Percentiles rank a stretch among this genome's conserved stretches.
These are phyloP conservation scores for Ascodesmis nigricans DNA, from an alignment of 495 filamentous ascomycete genomes.

Conservation along the genomic window DNA sequence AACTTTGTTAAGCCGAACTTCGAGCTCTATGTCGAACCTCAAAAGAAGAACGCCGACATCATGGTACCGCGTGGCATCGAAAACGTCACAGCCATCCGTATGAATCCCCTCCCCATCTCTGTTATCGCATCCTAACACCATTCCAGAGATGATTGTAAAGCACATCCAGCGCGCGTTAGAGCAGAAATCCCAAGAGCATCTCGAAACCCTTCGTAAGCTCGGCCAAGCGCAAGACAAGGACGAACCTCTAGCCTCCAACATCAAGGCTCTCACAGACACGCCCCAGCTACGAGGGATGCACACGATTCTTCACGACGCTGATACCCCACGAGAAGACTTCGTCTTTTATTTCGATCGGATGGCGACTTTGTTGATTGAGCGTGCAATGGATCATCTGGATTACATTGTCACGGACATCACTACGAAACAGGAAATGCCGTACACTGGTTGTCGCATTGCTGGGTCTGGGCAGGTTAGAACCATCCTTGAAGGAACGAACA, in stretches of 20 bases:
- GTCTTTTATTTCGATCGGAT: constrained; percentile 92
- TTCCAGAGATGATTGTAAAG: constrained; percentile 58
- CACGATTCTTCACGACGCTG: constrained; percentile 66
- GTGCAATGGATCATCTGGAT: constrained; percentile 30
- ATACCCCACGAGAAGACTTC: constrained; percentile 68
- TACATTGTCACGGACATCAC: constrained; percentile 38
- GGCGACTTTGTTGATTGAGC: constrained; percentile 61
- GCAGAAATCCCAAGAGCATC: constrained; percentile 69
- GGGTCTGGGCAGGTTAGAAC: constrained; percentile 23
- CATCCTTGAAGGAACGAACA: neutral
- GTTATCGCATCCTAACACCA: constrained; percentile 12
- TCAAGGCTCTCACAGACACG: constrained; percentile 47
- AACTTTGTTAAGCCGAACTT: constrained; percentile 88
- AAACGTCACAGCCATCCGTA: constrained; percentile 78
- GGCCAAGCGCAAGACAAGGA: constrained; percentile 40
- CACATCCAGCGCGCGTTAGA: constrained; percentile 65
- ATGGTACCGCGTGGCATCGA: constrained; percentile 89
- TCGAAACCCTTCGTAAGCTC: constrained; percentile 48
- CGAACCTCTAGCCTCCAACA: constrained; percentile 48
- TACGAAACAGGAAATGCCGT: constrained; percentile 44
- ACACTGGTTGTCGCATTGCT: constrained; percentile 42
- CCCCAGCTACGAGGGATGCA: constrained; percentile 68
- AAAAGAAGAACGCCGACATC: constrained; percentile 67
- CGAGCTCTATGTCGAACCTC: constrained; percentile 71
- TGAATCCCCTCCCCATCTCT: constrained; percentile 9